phyloP scores from a whole-genome alignment of 495 filamentous ascomycete species.

The Bacidia rubella region DNA sequence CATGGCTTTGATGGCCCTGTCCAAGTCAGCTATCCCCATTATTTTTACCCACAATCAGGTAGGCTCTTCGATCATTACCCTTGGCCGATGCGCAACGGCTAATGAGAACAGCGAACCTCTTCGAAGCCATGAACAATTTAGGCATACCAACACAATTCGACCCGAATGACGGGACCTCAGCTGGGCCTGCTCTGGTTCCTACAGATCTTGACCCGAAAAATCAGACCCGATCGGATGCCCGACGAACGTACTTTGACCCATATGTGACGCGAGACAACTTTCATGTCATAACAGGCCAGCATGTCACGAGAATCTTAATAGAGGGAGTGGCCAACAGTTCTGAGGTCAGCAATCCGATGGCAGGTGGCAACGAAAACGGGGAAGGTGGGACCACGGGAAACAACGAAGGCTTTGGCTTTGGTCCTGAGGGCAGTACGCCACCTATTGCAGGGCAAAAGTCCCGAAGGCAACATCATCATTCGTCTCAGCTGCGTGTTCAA shows the following conservation, averaged over 20 bases:
- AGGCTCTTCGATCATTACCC: not conserved
- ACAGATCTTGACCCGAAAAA: slow-evolving; percentile 29
- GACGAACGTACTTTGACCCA: slow-evolving; percentile 30
- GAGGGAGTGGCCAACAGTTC: slow-evolving; percentile 15
- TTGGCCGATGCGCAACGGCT: not conserved
- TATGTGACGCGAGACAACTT: slow-evolving; percentile 27
- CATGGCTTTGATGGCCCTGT: slow-evolving; percentile 35
- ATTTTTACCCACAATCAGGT: slow-evolving; percentile 23
- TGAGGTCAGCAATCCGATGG: slow-evolving; percentile 11
- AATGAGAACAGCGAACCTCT: slow-evolving; percentile 33
- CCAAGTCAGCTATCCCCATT: slow-evolving; percentile 34
- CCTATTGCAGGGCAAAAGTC: slow-evolving; percentile 8
- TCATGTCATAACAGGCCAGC: slow-evolving; percentile 31
- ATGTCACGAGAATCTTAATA: slow-evolving; percentile 32
- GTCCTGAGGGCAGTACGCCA: slow-evolving; percentile 17
- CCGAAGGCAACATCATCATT: slow-evolving; percentile 12
- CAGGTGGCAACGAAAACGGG: slow-evolving; percentile 17
- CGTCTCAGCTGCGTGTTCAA: slow-evolving; percentile 11
- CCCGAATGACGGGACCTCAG: slow-evolving; percentile 31
- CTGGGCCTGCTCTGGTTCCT: slow-evolving; percentile 34
- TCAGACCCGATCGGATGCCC: slow-evolving; percentile 29
- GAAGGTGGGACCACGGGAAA: slow-evolving; percentile 12
- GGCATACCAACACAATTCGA: slow-evolving; percentile 35
- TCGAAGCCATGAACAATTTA: slow-evolving; percentile 34
- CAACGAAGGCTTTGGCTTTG: slow-evolving; percentile 19